Evolutionary conservation across 139 green algal genomes (phyloP), one percentile per base, ranked within the genome.

Genomic region (Limnomonas spitsbergensis): DNA sequence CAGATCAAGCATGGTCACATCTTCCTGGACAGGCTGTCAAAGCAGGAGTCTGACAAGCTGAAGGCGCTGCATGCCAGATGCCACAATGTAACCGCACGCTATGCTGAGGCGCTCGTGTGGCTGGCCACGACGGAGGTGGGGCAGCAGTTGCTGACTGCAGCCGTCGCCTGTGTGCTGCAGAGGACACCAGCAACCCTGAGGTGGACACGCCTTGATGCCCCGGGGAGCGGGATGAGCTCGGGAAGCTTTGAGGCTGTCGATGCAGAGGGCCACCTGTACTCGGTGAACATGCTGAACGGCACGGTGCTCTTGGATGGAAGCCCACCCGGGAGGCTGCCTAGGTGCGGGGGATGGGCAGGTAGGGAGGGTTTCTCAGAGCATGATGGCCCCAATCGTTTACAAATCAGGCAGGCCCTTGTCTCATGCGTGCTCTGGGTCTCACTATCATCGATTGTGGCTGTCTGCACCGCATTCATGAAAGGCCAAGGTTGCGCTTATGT

Each of bases 221-320:
- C 14, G 9, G 14, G 7, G 36, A 34, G 4, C 9, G 56, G 56
- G 4, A 70, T 9, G 7, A 70, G 27, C n/a, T 37, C 56, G 4
- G 29, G 4, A 7, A 84, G 82, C 70, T 89, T 85, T 68, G 32
- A 85, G 52, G 87, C 83, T 0, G 47, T 70, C 34, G 75, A 39
- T 27, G 32, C 27, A 4, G 82, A 77, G 29, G 76, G 78, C 36
- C 54, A 78, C 53, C 71, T 90, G 37, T 84, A 83, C 67, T 84
- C 80, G 2, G 77, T 91, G 70, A 89, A 91, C 67, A 4, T 86
- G 1, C 52, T 89, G 29, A 82, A 91, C 66, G 69, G 79, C 61
- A 70, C 73, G 0, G 80, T 89, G 32, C 69, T 87, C 69, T 29
- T 83, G 1, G 75, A 82, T 79, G 82, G 82, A 40, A 56, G 27